Percentiles rank a stretch among this genome's conserved stretches.
phyloP scores from a whole-genome alignment of 768 basidiomycete genomes.

The Leccinellum albellum region DNA sequence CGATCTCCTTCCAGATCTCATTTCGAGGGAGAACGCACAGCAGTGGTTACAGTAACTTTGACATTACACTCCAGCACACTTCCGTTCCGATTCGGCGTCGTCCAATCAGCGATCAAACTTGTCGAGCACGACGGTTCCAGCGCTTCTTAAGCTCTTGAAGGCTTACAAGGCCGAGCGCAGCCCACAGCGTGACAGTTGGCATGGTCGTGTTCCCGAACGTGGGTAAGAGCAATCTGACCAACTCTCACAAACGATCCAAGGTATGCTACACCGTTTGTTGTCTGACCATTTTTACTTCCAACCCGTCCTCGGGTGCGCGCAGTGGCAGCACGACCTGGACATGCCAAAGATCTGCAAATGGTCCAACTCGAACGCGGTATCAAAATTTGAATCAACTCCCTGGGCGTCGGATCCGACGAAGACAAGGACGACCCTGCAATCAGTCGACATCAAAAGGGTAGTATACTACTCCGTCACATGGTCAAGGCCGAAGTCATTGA shows the following conservation, averaged over 20 bases:
- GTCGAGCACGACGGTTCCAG: slow-evolving; percentile 70
- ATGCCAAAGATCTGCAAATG: slow-evolving; percentile 89
- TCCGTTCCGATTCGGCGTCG: slow-evolving; percentile 80
- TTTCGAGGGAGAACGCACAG: slow-evolving; percentile 84
- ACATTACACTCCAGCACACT: slow-evolving; percentile 88
- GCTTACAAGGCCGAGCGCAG: slow-evolving; percentile 65
- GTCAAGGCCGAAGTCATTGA: slow-evolving; percentile 87
- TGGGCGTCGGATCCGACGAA: slow-evolving; percentile 95
- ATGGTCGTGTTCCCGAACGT: slow-evolving; percentile 98
- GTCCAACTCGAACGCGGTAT: slow-evolving; percentile 90
- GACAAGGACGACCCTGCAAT: slow-evolving; percentile 49
- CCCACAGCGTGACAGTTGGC: slow-evolving; percentile 76
- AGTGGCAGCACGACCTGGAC: slow-evolving; percentile 92
- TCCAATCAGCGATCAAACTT: slow-evolving; percentile 79
- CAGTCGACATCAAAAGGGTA: slow-evolving; percentile 45
- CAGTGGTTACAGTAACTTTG: slow-evolving; percentile 90
- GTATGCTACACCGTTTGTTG: slow-evolving; percentile 28
- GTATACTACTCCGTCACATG: slow-evolving; percentile 80
- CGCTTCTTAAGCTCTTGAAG: slow-evolving; percentile 78
- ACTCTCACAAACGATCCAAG: slow-evolving; percentile 83
- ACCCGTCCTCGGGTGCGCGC: slow-evolving; percentile 63
- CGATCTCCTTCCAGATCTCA: slow-evolving; percentile 61
- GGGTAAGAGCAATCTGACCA: slow-evolving; percentile 93
- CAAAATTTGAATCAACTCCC: slow-evolving; percentile 90
- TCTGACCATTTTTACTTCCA: not conserved